Base-by-base conservation (phyloP, 345 rosid species). In the Excoecaria cochinchinensis region DNA sequence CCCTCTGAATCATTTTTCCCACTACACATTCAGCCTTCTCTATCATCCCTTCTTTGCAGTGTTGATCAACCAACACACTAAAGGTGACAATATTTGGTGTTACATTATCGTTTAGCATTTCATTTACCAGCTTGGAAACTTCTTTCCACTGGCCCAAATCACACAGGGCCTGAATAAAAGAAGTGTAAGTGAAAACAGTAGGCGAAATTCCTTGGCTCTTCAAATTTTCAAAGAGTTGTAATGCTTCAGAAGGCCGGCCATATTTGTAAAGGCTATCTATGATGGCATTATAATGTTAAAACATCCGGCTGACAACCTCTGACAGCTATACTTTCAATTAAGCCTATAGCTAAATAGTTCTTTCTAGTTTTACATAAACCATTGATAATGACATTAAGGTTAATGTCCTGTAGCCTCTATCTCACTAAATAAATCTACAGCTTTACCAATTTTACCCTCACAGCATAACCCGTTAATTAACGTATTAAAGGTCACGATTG, bases 141-240 rank as follows among this genome's bases (percentile, higher is more conserved):
- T 31, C 64, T 10, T 71, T 71, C 64, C 63, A 56, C 19, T 56
- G 21, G 51, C 74, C 65, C 14, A 36, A 71, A 39, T 71, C 56
- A 38, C 74, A 71, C 11, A 71, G 25, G 39, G 31, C 59, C 0
- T 57, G 52, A 55, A 71, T 15, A n/a, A 71, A 71, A 7, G 74
- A 56, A 14, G 9, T 57, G 40, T 55, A 56, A 21, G 64, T 71
- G 47, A 71, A 16, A 17, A 31, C 19, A 9, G 68, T 63, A 63
- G 68, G 68, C 15, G 16, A 31, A 63, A 63, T 36, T 1, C 68
- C 68, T 63, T 38, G 16, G 1, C 17, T n/a, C 47, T 38, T 63
- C 42, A 63, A 31, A 12, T 13, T 36, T 25, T 3, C 13, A 14
- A 63, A 63, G 9, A 63, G 39, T 7, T 63, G 46, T n/a, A 63